Evolutionary conservation across 140 eudicot genomes (phyloP), one percentile per base, ranked within the genome.

Genomic region (Flaveria floridana): DNA sequence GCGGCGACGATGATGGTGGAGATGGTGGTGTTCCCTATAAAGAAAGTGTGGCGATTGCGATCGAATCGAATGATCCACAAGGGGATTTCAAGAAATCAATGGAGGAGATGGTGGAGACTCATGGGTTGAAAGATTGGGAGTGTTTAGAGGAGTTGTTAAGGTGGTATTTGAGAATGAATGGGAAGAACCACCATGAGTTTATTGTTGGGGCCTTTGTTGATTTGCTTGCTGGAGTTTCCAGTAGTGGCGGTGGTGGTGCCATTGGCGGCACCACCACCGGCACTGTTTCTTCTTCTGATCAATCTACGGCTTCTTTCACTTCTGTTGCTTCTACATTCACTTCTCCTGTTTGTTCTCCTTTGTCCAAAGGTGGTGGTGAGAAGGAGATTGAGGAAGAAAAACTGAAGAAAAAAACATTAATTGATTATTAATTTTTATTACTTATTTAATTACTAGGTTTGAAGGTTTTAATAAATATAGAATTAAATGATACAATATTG

Each of bases 61-160:
- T 92, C 80, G 96, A 92, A 12, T 87, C 96, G 6, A 83, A 81
- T 1, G 88, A 92, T 76, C 96, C 98, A 57, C 89, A 87, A 18
- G 48, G 21, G 51, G 98, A 92, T 84, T 92, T 92, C 83, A 92
- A 87, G 89, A 83, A 78, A 44, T 92, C 98, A 12, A 92, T 92
- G 98, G 79, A 79, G 77, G 98, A 92, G 75, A 92, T 92, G 98
- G 91, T 92, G 85, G 96, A 89, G 86, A 80, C 58, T 39, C 85
- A 85, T 55, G 90, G 92, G 2, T 63, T 87, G 71, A 85, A 81
- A 77, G 86, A 87, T 6, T 92, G 97, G 97, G 92, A 87, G 13
- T 71, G 87, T 37, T 82, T 92, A 62, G 92, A 89, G 65, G 90
- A 87, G 82, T 74, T 92, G 77, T 72, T 92, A 55, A 83, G 86